These are phyloP conservation scores for Corylus heterophylla DNA, from an alignment of 306 rosid species.

Conservation along the genomic window DNA sequence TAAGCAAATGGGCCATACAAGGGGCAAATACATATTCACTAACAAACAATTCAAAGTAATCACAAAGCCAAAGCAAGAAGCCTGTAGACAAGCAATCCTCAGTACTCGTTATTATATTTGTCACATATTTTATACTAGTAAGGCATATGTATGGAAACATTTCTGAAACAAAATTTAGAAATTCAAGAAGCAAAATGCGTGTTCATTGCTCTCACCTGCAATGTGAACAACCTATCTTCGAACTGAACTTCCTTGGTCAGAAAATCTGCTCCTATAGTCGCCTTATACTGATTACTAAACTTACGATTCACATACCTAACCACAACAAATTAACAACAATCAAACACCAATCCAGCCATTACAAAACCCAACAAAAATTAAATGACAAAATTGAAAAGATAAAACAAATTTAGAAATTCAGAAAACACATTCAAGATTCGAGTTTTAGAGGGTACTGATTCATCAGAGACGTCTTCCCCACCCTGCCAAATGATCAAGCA, in stretches of 20 bases:
- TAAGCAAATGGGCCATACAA: background rate
- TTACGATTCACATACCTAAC: conserved; percentile 95
- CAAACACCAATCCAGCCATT: conserved; percentile 2
- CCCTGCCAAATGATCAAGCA: conserved; percentile 57
- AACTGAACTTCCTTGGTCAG: conserved; percentile 99
- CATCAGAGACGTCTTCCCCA: conserved; percentile 97
- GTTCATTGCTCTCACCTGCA: conserved; percentile 66
- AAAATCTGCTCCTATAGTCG: conserved; percentile 98
- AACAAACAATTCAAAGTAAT: background rate
- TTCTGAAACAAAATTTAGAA: background rate
- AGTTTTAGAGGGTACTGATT: conserved; percentile 67
- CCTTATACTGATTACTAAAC: conserved; percentile 98
- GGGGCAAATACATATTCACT: background rate
- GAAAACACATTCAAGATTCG: conserved; percentile 20
- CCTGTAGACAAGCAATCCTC: background rate
- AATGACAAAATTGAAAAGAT: background rate
- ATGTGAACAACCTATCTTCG: conserved; percentile 95
- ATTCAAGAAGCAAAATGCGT: background rate
- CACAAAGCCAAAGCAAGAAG: no score
- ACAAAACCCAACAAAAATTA: conserved; percentile 16
- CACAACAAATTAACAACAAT: conserved; percentile 10
- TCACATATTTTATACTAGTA: background rate
- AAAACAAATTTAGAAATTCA: background rate
- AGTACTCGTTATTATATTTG: background rate
- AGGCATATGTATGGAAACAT: background rate